These are phyloP conservation scores for Hypsizygus marmoreus DNA, from an alignment of 768 basidiomycete genomes.

Conservation along the genomic window DNA sequence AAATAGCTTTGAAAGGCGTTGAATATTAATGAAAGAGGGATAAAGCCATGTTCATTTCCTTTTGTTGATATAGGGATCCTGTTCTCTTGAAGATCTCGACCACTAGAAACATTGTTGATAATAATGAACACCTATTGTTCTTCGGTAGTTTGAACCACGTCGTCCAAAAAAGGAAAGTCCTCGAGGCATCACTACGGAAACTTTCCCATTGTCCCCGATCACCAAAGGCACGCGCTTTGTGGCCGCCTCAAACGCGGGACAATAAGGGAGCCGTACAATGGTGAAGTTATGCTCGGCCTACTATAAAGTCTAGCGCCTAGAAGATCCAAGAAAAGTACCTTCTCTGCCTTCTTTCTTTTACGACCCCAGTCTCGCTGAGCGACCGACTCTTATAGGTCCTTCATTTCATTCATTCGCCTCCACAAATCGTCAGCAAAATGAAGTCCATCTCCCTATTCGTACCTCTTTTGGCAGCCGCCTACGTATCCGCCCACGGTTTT, in stretches of 20 bases:
- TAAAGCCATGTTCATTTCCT: no score
- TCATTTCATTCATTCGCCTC: constrained; percentile 8
- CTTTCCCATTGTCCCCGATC: no score
- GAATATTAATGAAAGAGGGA: no score
- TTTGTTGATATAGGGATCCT: no score
- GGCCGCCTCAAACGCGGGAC: background rate
- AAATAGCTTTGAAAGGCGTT: background rate
- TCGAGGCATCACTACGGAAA: no score
- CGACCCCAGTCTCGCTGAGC: constrained; percentile 19
- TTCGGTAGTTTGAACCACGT: no score
- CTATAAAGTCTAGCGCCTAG: background rate
- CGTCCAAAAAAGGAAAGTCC: no score
- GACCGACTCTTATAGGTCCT: constrained; percentile 10
- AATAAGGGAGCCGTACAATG: background rate
- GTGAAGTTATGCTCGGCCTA: no score
- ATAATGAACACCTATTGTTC: constrained; percentile 4
- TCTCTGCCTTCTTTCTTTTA: constrained; percentile 4
- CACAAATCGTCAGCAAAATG: constrained; percentile 11
- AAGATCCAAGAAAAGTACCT: background rate
- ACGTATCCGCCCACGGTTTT: constrained; percentile 48
- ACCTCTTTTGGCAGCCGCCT: constrained; percentile 35
- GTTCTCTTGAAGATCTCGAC: no score
- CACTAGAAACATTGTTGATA: no score
- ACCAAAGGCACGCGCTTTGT: constrained; percentile 2
- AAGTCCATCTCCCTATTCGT: constrained; percentile 27